Evolutionary conservation across 371 early-diverging fungal genomes (phyloP).

Genomic region (Nosema muscidifuracis): DNA sequence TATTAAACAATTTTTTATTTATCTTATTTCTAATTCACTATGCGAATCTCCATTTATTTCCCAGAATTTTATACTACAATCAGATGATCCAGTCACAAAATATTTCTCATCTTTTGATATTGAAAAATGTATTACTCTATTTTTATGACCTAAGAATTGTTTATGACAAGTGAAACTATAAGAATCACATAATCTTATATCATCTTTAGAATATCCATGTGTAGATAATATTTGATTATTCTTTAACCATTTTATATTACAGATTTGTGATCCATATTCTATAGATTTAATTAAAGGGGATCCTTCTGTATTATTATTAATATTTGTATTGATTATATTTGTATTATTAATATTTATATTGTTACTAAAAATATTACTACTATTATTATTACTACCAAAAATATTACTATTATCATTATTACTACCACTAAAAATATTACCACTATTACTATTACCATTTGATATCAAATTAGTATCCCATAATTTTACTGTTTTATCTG

Average conservation of each 20-base stretch:
- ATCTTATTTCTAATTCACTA: constrained; percentile 42
- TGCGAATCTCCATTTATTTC: constrained; percentile 36
- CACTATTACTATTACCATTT: background rate
- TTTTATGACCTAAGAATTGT: constrained; percentile 57
- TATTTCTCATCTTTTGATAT: constrained; percentile 57
- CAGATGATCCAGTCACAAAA: constrained; percentile 62
- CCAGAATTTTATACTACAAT: constrained; percentile 62
- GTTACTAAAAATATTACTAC: no score
- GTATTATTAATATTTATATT: no score
- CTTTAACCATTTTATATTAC: constrained; percentile 60
- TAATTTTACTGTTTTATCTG: constrained; percentile 62
- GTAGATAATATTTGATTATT: constrained; percentile 59
- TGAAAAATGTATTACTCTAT: constrained; percentile 63
- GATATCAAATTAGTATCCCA: constrained; percentile 48
- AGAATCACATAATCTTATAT: constrained; percentile 49
- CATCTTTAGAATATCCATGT: constrained; percentile 64
- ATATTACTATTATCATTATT: no score
- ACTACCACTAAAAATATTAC: no score
- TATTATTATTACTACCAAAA: no score
- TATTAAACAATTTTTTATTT: constrained; percentile 13
- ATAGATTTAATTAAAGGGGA: constrained; percentile 46
- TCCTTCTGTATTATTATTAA: background rate
- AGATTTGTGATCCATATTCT: constrained; percentile 60
- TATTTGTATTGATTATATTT: no score
- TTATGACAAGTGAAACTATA: constrained; percentile 25